Percentiles rank a stretch among this genome's conserved stretches.
These are phyloP conservation scores for Colletotrichum cordylinicola DNA, from an alignment of 2,329 filamentous ascomycete species.

Conservation along the genomic window DNA sequence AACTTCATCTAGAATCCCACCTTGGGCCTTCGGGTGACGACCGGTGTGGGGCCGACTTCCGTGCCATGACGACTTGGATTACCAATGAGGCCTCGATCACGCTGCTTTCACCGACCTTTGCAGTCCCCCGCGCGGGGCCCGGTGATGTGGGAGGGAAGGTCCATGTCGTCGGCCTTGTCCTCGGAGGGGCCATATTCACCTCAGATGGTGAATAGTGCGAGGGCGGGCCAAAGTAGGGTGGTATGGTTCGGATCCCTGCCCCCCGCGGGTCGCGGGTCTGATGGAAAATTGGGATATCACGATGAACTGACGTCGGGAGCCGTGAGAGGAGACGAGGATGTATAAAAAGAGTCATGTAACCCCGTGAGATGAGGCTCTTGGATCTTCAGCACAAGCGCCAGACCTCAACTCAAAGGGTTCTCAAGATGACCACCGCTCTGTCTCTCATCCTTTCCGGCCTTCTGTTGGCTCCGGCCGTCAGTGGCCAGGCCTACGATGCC, in stretches of 20 bases:
- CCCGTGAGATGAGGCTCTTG: background rate
- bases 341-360: slow-evolving; percentile 9
- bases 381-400: slow-evolving; percentile 14
- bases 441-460: slow-evolving; percentile 45
- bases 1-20: background rate
- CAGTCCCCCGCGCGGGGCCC: background rate
- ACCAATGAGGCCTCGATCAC: background rate
- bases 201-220: background rate
- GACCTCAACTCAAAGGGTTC: slow-evolving; percentile 1
- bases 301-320: background rate
- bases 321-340: background rate
- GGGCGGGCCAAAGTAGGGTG: background rate
- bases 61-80: background rate
- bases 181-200: background rate
- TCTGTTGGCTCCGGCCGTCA: slow-evolving; percentile 31
- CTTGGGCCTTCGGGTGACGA: background rate
- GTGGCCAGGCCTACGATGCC: slow-evolving; percentile 31
- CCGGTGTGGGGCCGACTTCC: slow-evolving; percentile 10
- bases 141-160: background rate
- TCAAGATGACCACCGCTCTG: slow-evolving; percentile 40
- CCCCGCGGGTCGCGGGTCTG: background rate
- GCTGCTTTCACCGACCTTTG: slow-evolving; percentile 1
- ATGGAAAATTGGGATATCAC: background rate
- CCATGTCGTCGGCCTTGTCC: background rate
- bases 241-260: background rate